Base-by-base conservation (phyloP, 2,329 filamentous ascomycete species). In the Shiraia bambusicola region DNA sequence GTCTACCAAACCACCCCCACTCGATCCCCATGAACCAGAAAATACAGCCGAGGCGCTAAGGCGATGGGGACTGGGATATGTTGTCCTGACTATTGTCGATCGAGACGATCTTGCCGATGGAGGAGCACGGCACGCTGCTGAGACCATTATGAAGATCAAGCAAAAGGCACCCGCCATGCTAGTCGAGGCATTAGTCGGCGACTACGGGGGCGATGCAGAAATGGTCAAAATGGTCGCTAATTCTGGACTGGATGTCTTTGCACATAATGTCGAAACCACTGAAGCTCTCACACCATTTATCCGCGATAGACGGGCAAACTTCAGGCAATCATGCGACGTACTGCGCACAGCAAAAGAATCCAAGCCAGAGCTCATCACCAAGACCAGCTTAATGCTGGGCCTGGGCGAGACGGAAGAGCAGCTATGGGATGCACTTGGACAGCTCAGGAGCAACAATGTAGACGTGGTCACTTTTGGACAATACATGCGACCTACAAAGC, bases 381-480 rank as follows among this genome's bases (percentile, higher is more conserved):
- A 98, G 79, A 97, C 93, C 1, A 95, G 89, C 56, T 82, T 98
- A 50, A 98, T 98, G 93, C 78, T 98, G 16, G 93, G 93, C 3
- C 73, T 98, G 4, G 93, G 93, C 10, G 93, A 98, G 77, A 90
- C 84, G 17, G 91, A 97, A 59, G 80, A 87, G 13, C 87, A 97
- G 72, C 70, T 98, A 1, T 86, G 83, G 80, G 81, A 87, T 50
- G 82, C 92, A 1, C 71, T 97, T 45, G 80, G 76, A 67, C 88
- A 94, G 67, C 79, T 98, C 10, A 81, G 93, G 43, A 84, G 84
- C 52, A 80, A 83, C 43, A 76, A 87, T 46, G 91, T 96, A 32
- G 93, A 98, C 58, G 89, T 98, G 10, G 90, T 98, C 43, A 98
- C 93, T 0, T 98, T 98, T 57, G 93, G 93, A n/a, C 93, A 98